Evolutionary conservation across 2,329 filamentous ascomycete species (phyloP).

Genomic region (Ceratocystis variospora): DNA sequence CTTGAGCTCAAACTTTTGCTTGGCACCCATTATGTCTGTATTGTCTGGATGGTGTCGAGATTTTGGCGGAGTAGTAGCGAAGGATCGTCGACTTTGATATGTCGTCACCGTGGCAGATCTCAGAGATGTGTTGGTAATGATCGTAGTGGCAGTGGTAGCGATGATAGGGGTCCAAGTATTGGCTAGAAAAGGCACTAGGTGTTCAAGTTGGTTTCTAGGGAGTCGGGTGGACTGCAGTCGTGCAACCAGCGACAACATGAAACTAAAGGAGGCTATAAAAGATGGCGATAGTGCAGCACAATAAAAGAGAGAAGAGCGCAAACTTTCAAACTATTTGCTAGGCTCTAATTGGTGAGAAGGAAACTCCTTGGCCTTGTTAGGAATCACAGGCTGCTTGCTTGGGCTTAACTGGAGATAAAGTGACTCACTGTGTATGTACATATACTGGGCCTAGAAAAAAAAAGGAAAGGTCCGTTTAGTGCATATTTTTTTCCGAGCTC

Average conservation of each 20-base stretch:
- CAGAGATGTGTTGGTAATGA: neutral
- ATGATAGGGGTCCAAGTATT: neutral
- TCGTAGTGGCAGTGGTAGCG: neutral
- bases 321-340: neutral
- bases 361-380: neutral
- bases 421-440: constrained; percentile 7
- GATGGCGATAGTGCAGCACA: too few species aligned
- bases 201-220: constrained; percentile 4
- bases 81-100: neutral
- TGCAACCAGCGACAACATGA: neutral
- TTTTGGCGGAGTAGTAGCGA: neutral
- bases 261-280: neutral
- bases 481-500: neutral
- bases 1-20: constrained; percentile 57
- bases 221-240: constrained; percentile 12
- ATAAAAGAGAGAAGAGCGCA: neutral
- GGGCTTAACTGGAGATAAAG: neutral
- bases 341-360: constrained; percentile 1
- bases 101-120: neutral
- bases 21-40: constrained; percentile 27
- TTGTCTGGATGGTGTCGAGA: neutral
- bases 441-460: neutral
- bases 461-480: neutral
- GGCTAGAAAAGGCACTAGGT: neutral
- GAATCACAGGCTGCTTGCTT: neutral